Conservation (phyloP, 495 filamentous ascomycete species). For the Rusavskia elegans region DNA sequence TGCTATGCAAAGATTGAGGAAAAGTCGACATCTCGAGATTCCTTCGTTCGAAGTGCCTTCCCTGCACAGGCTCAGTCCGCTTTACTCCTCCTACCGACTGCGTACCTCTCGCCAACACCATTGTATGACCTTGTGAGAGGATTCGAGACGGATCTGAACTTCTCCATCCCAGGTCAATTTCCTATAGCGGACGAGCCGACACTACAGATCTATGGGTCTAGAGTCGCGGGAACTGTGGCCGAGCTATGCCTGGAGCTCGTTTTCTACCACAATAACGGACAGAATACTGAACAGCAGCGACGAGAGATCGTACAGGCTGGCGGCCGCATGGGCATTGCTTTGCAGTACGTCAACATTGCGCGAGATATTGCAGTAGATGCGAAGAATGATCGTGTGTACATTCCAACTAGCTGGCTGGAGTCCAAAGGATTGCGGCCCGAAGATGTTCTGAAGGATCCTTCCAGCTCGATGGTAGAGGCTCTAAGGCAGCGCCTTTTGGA, state of each 20-base stretch:
- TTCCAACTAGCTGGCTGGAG: constrained; percentile 44
- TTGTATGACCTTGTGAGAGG: constrained; percentile 43
- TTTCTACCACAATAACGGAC: constrained; percentile 29
- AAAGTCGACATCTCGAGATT: constrained; percentile 2
- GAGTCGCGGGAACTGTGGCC: constrained; percentile 53
- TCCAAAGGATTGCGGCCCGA: constrained; percentile 33
- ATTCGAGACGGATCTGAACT: constrained; percentile 44
- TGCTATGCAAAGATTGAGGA: constrained; percentile 9
- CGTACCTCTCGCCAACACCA: constrained; percentile 32
- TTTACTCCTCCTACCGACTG: constrained; percentile 35
- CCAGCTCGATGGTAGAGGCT: constrained; percentile 20
- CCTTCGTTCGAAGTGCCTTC: constrained; percentile 27
- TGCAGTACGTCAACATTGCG: constrained; percentile 59
- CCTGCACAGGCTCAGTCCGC: constrained; percentile 29
- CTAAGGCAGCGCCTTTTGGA: constrained; percentile 37
- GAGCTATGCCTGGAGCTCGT: constrained; percentile 47
- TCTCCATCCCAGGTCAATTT: constrained; percentile 22
- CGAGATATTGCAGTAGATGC: constrained; percentile 51
- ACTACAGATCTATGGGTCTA: constrained; percentile 37
- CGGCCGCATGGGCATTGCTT: constrained; percentile 44
- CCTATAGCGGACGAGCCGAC: constrained; percentile 40
- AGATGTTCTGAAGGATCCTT: constrained; percentile 32
- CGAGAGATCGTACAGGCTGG: constrained; percentile 28
- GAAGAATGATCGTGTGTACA: constrained; percentile 41
- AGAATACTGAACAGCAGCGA: constrained; percentile 11